Conservation (phyloP, 345 rosid genomes). For the Erysimum cheiranthoides region DNA sequence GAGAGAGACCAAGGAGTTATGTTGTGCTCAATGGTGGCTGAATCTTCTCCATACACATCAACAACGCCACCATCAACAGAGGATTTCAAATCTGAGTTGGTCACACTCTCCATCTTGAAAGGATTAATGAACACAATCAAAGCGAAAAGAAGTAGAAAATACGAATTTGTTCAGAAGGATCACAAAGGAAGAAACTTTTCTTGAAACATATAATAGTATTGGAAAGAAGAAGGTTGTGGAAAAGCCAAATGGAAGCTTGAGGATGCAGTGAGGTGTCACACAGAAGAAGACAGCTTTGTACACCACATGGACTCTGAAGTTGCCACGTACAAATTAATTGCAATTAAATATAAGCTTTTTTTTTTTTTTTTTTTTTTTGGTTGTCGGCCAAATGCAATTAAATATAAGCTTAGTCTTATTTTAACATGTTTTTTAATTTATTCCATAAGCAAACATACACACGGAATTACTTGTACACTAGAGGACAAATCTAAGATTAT, state of each 20-base stretch:
- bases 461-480: background rate
- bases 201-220: background rate
- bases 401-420: background rate
- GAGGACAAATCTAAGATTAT: slow-evolving; percentile 25
- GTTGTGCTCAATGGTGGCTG: slow-evolving; percentile 78
- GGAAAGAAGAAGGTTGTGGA: slow-evolving; percentile 38
- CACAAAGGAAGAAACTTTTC: background rate
- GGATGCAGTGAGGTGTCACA: slow-evolving; percentile 40
- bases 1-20: slow-evolving; percentile 91
- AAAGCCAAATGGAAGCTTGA: slow-evolving; percentile 37
- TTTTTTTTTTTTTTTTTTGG: no score
- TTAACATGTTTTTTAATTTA: background rate
- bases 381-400: no score
- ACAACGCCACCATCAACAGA: slow-evolving; percentile 70
- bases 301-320: slow-evolving; percentile 30
- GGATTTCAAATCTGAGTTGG: slow-evolving; percentile 61
- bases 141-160: background rate
- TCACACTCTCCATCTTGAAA: slow-evolving; percentile 61
- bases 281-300: slow-evolving; percentile 37
- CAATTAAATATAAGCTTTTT: slow-evolving; percentile 2
- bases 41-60: slow-evolving; percentile 84
- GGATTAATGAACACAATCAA: slow-evolving; percentile 1
- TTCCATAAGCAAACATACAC: slow-evolving; percentile 23
- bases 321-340: slow-evolving; percentile 32
- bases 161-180: background rate